Evolutionary conservation across 2,329 filamentous ascomycete genomes (phyloP).

Genomic region (Dothidotthia symphoricarpi): DNA sequence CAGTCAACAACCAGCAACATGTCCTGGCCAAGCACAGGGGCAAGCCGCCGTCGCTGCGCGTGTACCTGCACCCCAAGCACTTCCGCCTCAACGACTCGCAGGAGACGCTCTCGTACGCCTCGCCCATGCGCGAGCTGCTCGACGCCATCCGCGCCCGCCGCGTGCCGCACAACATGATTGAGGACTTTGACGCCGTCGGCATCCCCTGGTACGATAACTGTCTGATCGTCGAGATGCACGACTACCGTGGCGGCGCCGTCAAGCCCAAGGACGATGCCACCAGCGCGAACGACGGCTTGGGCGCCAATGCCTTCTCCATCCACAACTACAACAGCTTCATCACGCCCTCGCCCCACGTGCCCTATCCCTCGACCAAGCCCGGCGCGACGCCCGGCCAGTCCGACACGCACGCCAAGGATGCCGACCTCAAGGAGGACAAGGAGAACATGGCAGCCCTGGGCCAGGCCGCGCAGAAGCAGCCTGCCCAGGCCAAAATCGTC

Average conservation of each 20-base stretch:
- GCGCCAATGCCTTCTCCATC: conserved; percentile 72
- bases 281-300: conserved; percentile 55
- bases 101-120: conserved; percentile 87
- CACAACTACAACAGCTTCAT: conserved; percentile 90
- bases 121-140: conserved; percentile 79
- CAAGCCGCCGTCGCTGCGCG: conserved; percentile 74
- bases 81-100: conserved; percentile 86
- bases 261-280: conserved; percentile 52
- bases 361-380: conserved; percentile 56
- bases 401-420: conserved; percentile 23
- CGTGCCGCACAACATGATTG: conserved; percentile 84
- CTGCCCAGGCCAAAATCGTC: conserved; percentile 56
- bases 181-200: conserved; percentile 67
- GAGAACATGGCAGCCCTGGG: conserved; percentile 58
- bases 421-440: conserved; percentile 47
- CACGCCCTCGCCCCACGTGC: conserved; percentile 81
- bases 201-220: conserved; percentile 88
- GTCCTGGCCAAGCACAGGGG: conserved; percentile 78
- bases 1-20: conserved; percentile 71
- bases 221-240: conserved; percentile 89
- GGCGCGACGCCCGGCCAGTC: conserved; percentile 24
- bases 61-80: conserved; percentile 81
- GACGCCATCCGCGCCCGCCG: conserved; percentile 75
- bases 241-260: conserved; percentile 70
- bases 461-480: conserved; percentile 49